phyloP scores from a whole-genome alignment of 257 asterid genomes.

The Forsythia suspensa region DNA sequence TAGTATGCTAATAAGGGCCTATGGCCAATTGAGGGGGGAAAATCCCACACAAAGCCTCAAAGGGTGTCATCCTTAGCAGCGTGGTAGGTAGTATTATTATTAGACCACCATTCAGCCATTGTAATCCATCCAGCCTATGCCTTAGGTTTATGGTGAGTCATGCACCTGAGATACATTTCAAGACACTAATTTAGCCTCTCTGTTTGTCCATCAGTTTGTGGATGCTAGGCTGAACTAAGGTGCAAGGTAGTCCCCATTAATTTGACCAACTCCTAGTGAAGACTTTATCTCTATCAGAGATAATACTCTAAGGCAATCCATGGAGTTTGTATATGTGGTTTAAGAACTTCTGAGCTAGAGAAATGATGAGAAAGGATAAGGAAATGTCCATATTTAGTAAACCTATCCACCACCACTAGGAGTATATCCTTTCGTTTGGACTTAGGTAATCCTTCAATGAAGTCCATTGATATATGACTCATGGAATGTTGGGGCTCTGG shows the following conservation, averaged over 20 bases:
- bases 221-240: not conserved
- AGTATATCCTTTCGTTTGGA: not conserved
- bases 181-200: no score
- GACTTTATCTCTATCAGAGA: not conserved
- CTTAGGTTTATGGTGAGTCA: not conserved
- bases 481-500: not conserved
- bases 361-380: not conserved
- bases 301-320: not conserved
- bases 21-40: no score
- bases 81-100: no score
- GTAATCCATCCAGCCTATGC: no score
- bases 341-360: not conserved
- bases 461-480: not conserved
- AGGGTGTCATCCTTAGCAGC: no score
- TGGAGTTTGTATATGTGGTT: not conserved
- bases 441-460: no score
- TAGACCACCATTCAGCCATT: no score
- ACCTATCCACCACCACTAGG: not conserved
- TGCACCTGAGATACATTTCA: not conserved
- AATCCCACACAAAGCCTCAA: no score
- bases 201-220: no score
- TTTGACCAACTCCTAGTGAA: not conserved
- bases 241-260: not conserved
- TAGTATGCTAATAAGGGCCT: not conserved
- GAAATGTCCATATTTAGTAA: no score